Evolutionary conservation across 345 rosid species (phyloP), one percentile per base, ranked within the genome.

Genomic region (Hirschfeldia incana): DNA sequence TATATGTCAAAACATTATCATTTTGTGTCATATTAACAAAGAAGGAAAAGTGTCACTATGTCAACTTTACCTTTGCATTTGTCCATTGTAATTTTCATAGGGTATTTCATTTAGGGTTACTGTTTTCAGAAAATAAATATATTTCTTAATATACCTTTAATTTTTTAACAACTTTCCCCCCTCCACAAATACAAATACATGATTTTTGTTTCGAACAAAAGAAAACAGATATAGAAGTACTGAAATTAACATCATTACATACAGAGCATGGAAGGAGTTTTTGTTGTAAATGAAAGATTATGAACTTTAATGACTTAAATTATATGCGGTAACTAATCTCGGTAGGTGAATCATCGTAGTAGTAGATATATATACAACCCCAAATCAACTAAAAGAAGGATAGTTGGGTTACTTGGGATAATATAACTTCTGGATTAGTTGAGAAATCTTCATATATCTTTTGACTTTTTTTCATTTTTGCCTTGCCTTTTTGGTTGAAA

Each of bases 381-480:
- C 69, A 63, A 66, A 73, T 73, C 44, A 73, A 60, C 55, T 33
- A 67, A 65, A 61, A 39, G 72, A 67, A 60, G 39, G 39, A 67
- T 64, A 36, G 11, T 13, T 33, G 61, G 67, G 67, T 42, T 21
- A 21, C 21, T 21, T 21, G 21, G 21, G 21, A 21, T 21, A 21
- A 6, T 63, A 74, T 21, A 65, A 75, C 55, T 27, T 75, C 76
- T 58, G 33, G 80, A 80, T 80, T 80, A 75, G 83, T 75, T 80
- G 76, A 70, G 80, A 70, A 80, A 75, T 59, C 67, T 65, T 74
- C 72, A 26, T 69, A 75, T 57, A 55, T 12, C 64, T 80, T 80
- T 80, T 80, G 83, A 80, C 83, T 80, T 80, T 75, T 32, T 70
- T 6, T 70, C 65, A 70, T 70, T 75, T 80, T 65, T 75, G 69